Conservation (phyloP, 495 filamentous ascomycete genomes). For the Hyaloscypha finlandica region DNA sequence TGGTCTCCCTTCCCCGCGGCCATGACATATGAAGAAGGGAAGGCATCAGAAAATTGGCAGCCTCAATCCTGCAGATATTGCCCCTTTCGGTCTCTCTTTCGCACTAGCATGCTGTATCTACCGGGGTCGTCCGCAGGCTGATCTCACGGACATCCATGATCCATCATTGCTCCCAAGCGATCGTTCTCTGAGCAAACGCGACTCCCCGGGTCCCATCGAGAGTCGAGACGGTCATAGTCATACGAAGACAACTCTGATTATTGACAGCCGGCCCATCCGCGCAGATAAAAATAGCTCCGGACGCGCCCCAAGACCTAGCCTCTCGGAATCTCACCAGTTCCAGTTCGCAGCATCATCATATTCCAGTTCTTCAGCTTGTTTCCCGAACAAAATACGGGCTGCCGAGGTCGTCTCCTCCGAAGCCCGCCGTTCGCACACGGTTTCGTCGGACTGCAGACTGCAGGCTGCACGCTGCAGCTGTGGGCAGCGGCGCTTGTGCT, state of each 20-base stretch:
- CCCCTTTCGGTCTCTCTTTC: conserved; percentile 2
- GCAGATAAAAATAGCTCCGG: conserved; percentile 7
- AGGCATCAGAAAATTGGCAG: background rate
- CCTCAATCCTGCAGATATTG: background rate
- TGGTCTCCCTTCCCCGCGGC: too few relatives aligned
- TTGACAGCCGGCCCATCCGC: background rate
- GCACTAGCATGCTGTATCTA: conserved; percentile 19
- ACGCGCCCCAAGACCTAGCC: background rate
- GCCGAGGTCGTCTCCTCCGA: background rate
- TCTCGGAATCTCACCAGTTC: background rate
- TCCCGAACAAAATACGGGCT: background rate
- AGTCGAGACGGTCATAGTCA: conserved; percentile 5
- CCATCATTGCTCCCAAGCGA: conserved; percentile 7
- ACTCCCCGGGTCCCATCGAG: too few relatives aligned
- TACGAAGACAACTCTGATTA: conserved; percentile 5
- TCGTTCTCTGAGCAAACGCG: conserved; percentile 11
- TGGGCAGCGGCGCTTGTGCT: too few relatives aligned
- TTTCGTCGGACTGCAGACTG: background rate
- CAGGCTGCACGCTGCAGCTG: background rate
- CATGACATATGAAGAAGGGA: background rate
- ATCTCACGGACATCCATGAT: background rate
- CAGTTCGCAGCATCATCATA: background rate
- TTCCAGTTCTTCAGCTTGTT: background rate
- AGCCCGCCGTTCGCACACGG: background rate
- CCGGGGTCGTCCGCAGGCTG: conserved; percentile 19